These are phyloP conservation scores for Quercus gilva DNA, from an alignment of 306 rosid species.

Conservation along the genomic window DNA sequence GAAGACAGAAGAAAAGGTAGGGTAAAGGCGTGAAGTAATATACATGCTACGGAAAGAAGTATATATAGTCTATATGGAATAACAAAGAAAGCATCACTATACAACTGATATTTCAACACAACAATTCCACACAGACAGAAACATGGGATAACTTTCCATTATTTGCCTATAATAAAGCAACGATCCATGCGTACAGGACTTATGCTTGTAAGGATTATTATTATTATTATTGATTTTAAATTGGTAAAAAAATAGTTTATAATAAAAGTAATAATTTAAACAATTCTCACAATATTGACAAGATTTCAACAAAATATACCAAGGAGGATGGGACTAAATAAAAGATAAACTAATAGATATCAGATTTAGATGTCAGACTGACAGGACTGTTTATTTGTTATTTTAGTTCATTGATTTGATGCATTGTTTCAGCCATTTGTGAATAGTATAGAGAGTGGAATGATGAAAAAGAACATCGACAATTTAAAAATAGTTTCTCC, in stretches of 20 bases:
- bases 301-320: not conserved
- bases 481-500: not conserved
- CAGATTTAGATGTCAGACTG: not conserved
- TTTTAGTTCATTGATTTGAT: not conserved
- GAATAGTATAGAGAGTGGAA: not conserved
- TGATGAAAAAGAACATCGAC: not conserved
- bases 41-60: too few relatives aligned
- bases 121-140: not conserved
- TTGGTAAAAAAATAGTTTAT: too few relatives aligned
- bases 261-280: not conserved
- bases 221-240: too few relatives aligned
- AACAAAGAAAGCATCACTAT: not conserved
- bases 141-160: not conserved
- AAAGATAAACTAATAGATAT: not conserved
- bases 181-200: not conserved
- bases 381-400: not conserved
- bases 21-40: too few relatives aligned
- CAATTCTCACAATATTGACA: not conserved
- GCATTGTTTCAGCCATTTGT: not conserved
- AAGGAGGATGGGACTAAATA: not conserved
- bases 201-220: too few relatives aligned
- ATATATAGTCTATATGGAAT: not conserved
- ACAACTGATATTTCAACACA: not conserved
- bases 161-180: not conserved
- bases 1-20: too few relatives aligned